Evolutionary conservation across 352 stramenopile species (phyloP).

Genomic region (Globisporangium emineosum): DNA sequence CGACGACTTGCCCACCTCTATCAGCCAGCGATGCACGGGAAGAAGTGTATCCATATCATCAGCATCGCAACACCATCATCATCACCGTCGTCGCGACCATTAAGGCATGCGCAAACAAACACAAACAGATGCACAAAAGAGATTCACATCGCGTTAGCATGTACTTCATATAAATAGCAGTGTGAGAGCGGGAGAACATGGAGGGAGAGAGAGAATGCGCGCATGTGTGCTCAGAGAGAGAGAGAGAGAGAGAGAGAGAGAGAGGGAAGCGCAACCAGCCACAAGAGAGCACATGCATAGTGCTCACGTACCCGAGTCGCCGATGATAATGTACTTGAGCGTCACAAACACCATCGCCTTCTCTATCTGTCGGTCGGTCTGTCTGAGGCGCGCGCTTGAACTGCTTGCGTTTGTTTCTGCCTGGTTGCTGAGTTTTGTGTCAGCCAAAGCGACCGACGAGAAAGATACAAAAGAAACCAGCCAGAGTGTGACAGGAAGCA

Average conservation of each 20-base stretch:
- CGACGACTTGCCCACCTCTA: slow-evolving; percentile 88
- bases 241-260: neutral
- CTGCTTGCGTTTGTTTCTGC: slow-evolving; percentile 2
- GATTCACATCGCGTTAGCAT: neutral
- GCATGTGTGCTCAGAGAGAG: neutral
- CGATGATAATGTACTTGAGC: slow-evolving; percentile 90
- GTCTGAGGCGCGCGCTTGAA: neutral
- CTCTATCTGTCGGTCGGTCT: neutral
- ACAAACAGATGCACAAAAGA: neutral
- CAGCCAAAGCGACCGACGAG: slow-evolving; percentile 1
- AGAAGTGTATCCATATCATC: slow-evolving; percentile 1
- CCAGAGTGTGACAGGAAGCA: slow-evolving; percentile 2
- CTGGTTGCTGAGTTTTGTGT: neutral
- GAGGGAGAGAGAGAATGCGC: neutral
- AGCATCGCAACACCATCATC: neutral
- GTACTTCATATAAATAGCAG: neutral
- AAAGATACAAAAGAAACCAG: slow-evolving; percentile 20
- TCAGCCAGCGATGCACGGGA: neutral
- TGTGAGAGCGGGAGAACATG: neutral
- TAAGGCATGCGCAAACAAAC: neutral
- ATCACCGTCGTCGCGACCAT: neutral
- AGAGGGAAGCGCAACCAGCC: neutral
- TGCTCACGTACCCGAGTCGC: slow-evolving; percentile 53
- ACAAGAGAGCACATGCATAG: neutral
- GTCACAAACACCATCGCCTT: slow-evolving; percentile 80